These are phyloP conservation scores for Tulasnella sp. DNA, from an alignment of 768 basidiomycete species.

Conservation along the genomic window DNA sequence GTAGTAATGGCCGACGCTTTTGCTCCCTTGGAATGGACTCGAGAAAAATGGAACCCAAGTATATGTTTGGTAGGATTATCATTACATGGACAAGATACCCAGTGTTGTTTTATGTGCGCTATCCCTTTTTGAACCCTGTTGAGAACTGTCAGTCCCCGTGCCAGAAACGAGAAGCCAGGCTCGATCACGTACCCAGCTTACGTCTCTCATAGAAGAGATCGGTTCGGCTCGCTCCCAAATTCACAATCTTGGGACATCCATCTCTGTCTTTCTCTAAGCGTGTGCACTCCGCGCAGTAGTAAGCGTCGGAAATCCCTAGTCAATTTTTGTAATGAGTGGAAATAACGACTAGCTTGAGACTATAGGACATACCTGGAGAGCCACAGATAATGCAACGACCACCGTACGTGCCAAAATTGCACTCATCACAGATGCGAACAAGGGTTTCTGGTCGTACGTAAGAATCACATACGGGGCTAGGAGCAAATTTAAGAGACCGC, in stretches of 20 bases:
- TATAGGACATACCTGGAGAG: constrained; percentile 70
- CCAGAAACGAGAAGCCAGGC: background rate
- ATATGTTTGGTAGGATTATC: background rate
- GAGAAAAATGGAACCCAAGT: background rate
- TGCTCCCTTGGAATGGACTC: background rate
- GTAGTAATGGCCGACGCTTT: background rate
- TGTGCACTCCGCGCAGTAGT: constrained; percentile 98
- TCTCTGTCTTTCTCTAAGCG: constrained; percentile 96
- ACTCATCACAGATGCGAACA: constrained; percentile 98
- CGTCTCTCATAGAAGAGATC: constrained; percentile 91
- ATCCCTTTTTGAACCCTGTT: constrained; percentile 72
- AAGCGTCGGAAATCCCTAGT: constrained; percentile 95
- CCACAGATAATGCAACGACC: constrained; percentile 98
- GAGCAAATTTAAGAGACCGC: background rate
- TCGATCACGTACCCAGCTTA: constrained; percentile 63
- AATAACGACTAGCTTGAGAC: background rate
- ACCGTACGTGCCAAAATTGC: constrained; percentile 98
- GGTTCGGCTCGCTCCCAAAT: constrained; percentile 91
- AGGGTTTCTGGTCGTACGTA: constrained; percentile 98
- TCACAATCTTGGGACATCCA: constrained; percentile 98
- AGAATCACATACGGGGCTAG: constrained; percentile 96
- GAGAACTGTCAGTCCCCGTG: background rate
- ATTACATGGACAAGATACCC: background rate
- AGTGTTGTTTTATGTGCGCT: constrained; percentile 31
- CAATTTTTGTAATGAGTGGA: background rate